These are phyloP conservation scores for Auxenochlorella protothecoides DNA, from an alignment of 139 green algal genomes.

Conservation along the genomic window DNA sequence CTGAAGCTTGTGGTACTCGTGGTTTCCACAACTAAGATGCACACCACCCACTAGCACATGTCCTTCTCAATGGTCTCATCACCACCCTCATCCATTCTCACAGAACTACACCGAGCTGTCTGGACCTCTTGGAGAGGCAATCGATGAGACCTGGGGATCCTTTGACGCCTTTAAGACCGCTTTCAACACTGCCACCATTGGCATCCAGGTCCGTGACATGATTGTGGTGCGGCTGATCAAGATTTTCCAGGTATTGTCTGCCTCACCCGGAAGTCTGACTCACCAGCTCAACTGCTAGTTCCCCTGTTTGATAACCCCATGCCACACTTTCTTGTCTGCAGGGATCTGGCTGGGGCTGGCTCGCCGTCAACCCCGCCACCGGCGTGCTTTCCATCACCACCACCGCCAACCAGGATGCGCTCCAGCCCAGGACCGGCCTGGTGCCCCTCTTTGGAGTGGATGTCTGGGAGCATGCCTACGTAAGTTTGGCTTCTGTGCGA, in stretches of 20 bases:
- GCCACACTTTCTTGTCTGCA: conserved; percentile 20
- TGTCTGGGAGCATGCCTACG: conserved; percentile 82
- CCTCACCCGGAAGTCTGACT: too few species aligned
- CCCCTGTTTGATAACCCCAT: too few species aligned
- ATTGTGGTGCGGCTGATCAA: too few species aligned
- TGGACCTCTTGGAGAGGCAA: conserved; percentile 60
- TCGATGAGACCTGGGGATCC: conserved; percentile 81
- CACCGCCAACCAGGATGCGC: conserved; percentile 82
- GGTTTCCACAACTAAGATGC: too few species aligned
- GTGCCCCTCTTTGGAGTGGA: conserved; percentile 89
- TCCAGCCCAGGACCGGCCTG: conserved; percentile 41
- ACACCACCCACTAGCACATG: too few species aligned
- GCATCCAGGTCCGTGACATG: conserved; percentile 52
- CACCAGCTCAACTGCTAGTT: too few species aligned
- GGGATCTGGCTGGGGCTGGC: conserved; percentile 93
- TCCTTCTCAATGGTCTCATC: too few species aligned
- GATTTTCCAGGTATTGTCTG: too few species aligned
- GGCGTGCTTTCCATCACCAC: conserved; percentile 63
- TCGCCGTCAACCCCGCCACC: conserved; percentile 70
- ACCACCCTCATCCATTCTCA: not conserved
- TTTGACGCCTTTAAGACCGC: conserved; percentile 65
- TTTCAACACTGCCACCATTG: conserved; percentile 72
- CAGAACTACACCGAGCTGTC: conserved; percentile 64
- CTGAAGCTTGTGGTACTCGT: too few species aligned
- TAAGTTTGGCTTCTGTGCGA: not conserved